These are phyloP conservation scores for Coprinellus aureogranulatus DNA, from an alignment of 768 basidiomycete genomes.

Conservation along the genomic window DNA sequence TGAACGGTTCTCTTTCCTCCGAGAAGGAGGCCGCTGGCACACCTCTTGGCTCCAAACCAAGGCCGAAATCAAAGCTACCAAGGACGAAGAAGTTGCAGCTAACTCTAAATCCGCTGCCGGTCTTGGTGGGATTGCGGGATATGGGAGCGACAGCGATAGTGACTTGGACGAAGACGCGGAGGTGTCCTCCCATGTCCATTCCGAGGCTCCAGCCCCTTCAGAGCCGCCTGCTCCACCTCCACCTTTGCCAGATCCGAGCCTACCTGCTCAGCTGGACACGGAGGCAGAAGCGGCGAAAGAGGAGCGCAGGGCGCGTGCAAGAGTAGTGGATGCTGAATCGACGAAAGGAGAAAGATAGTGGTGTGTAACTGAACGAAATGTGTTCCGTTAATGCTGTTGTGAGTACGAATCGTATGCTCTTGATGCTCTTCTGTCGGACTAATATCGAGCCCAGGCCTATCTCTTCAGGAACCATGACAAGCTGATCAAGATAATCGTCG, in stretches of 20 bases:
- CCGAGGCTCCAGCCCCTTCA: not conserved
- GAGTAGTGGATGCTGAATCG: slow-evolving; percentile 4
- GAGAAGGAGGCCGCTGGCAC: slow-evolving; percentile 62
- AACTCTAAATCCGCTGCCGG: slow-evolving; percentile 22
- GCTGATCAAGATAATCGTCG: no score
- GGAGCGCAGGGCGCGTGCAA: not conserved
- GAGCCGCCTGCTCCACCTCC: not conserved
- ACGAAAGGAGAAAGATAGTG: not conserved
- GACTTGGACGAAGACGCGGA: slow-evolving; percentile 26
- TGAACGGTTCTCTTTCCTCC: slow-evolving; percentile 75
- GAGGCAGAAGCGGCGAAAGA: not conserved
- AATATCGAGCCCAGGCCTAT: no score
- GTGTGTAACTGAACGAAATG: no score
- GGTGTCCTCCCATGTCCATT: not conserved
- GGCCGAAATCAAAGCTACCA: slow-evolving; percentile 38
- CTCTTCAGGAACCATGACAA: no score
- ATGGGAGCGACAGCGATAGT: slow-evolving; percentile 43
- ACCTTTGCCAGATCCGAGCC: not conserved
- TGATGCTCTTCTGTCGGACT: no score
- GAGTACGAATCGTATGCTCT: not conserved
- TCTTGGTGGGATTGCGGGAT: slow-evolving; percentile 57
- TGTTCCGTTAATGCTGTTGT: no score
- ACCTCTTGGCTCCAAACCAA: slow-evolving; percentile 60
- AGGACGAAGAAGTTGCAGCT: slow-evolving; percentile 21
- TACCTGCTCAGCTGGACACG: no score